A percentile compares a stretch with the other conserved stretches of the same genome.
Evolutionary conservation across 768 basidiomycete species (phyloP).

Genomic region (Rhizopogon vinicolor): DNA sequence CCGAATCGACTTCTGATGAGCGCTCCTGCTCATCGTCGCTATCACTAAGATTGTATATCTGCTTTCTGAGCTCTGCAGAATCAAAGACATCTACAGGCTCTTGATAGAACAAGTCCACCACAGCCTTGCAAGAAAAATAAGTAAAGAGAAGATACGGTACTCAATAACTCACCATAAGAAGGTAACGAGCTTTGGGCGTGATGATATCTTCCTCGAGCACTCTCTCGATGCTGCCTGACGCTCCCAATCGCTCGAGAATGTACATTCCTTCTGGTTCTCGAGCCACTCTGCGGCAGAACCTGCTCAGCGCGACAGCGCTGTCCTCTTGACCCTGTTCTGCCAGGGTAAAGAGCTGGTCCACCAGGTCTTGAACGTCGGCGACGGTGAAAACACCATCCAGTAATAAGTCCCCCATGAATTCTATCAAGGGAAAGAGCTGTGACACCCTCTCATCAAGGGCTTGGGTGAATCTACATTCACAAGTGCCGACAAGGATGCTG

Average conservation of each 20-base stretch:
- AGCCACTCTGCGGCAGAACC: conserved; percentile 15
- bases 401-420: conserved; percentile 19
- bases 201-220: conserved; percentile 17
- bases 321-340: conserved; percentile 9
- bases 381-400: conserved; percentile 14
- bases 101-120: conserved; percentile 15
- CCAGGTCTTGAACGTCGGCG: conserved; percentile 16
- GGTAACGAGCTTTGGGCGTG: conserved; percentile 13
- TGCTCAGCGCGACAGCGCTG: conserved; percentile 11
- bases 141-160: background rate
- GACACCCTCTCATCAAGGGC: conserved; percentile 8
- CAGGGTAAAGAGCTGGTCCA: conserved; percentile 10
- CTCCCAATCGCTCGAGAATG: conserved; percentile 12
- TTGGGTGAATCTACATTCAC: conserved; percentile 3
- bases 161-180: conserved; percentile 16
- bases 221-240: conserved; percentile 8
- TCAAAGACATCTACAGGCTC: conserved; percentile 18
- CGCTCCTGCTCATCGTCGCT: background rate
- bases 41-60: conserved; percentile 13
- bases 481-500: conserved; percentile 9
- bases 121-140: conserved; percentile 8
- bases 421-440: conserved; percentile 3
- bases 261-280: conserved; percentile 13
- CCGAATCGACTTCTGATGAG: background rate
- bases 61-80: conserved; percentile 13